A percentile compares a stretch with the other conserved stretches of the same genome.
phyloP scores from a whole-genome alignment of 495 filamentous ascomycete genomes.

The Tuber melanosporum region DNA sequence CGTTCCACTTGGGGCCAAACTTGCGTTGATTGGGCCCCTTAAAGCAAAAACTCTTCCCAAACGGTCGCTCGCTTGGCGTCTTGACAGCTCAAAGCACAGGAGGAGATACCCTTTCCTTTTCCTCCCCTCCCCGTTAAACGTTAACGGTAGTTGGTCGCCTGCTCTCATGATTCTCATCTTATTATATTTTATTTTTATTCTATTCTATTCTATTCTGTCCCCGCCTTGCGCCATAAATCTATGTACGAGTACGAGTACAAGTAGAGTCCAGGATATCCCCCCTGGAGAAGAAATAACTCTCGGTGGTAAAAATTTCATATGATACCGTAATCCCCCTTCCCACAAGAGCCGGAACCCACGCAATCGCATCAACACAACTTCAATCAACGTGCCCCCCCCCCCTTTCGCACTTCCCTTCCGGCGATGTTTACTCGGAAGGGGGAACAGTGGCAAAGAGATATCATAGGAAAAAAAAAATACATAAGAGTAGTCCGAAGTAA shows the following conservation, averaged over 20 bases:
- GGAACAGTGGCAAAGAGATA: background rate
- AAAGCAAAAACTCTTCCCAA: background rate
- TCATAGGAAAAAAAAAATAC: background rate
- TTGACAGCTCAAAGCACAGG: background rate
- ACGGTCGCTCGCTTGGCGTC: background rate
- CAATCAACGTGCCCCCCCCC: background rate
- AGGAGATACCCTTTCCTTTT: background rate
- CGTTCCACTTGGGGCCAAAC: background rate
- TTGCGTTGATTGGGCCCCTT: background rate
- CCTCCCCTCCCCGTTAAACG: background rate
- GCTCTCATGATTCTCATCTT: background rate
- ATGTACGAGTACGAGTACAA: background rate
- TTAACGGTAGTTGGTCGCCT: background rate
- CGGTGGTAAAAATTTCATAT: background rate
- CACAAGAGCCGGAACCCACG: conserved; percentile 4
- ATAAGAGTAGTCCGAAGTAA: background rate
- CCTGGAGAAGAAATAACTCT: background rate
- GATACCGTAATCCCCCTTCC: conserved; percentile 1
- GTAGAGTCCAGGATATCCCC: background rate
- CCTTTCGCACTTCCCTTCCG: background rate
- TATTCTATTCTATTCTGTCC: background rate
- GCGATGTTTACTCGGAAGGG: background rate
- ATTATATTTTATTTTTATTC: background rate
- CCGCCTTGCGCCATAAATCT: background rate
- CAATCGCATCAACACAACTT: background rate